Conservation (phyloP, 2,329 filamentous ascomycete species). For the Aspergillus fumigatus region DNA sequence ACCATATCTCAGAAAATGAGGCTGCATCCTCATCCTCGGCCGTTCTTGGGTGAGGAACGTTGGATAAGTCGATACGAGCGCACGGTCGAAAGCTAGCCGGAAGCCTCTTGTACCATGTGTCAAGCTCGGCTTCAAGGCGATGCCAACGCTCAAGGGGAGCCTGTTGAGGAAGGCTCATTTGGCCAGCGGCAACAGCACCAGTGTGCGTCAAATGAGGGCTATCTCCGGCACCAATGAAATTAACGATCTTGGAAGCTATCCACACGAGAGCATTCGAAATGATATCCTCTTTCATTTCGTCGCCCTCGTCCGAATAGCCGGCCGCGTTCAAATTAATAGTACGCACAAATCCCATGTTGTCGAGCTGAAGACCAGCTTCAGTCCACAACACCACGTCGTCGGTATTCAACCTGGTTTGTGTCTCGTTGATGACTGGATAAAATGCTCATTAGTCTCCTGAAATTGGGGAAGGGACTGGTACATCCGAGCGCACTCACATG, state of each 20-base stretch:
- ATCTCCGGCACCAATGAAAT: constrained; percentile 58
- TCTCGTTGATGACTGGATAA: constrained; percentile 50
- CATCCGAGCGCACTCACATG: constrained; percentile 42
- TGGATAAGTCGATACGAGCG: constrained; percentile 43
- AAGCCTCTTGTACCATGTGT: constrained; percentile 56
- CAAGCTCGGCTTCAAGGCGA: constrained; percentile 52
- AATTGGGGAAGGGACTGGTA: background rate
- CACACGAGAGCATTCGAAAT: constrained; percentile 62
- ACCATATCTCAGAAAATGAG: constrained; percentile 57
- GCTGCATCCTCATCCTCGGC: constrained; percentile 30
- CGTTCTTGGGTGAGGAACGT: constrained; percentile 18
- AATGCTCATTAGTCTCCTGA: background rate
- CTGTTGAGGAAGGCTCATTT: constrained; percentile 34
- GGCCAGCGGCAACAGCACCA: constrained; percentile 21
- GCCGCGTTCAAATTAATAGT: constrained; percentile 36
- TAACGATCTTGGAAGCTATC: constrained; percentile 63
- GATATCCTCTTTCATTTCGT: constrained; percentile 57
- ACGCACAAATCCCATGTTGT: constrained; percentile 48
- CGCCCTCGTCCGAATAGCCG: constrained; percentile 33
- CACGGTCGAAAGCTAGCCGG: constrained; percentile 57
- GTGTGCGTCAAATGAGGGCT: constrained; percentile 36
- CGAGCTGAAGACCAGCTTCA: constrained; percentile 57
- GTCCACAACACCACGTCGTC: constrained; percentile 61
- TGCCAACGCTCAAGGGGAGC: constrained; percentile 47
- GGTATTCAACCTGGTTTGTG: constrained; percentile 57